Percentiles rank a stretch among this genome's conserved stretches.
Conservation (phyloP, 352 stramenopile species). For the Phytophthora ramorum region DNA sequence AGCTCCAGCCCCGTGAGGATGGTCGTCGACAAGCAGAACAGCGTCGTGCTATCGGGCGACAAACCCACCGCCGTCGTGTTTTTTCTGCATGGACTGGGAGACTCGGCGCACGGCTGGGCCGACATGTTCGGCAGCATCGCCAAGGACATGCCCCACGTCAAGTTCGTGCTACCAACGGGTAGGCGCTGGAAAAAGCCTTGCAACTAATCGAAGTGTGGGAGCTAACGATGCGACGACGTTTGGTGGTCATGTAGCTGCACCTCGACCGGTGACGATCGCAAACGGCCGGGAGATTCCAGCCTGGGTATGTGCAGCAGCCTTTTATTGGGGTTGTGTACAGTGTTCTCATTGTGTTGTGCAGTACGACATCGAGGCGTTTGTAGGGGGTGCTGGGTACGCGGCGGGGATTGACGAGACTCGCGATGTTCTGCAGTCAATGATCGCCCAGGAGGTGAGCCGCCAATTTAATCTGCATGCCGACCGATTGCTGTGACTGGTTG, state of each 20-base stretch:
- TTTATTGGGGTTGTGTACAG: not conserved
- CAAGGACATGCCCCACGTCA: conserved; percentile 68
- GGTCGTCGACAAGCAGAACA: conserved; percentile 44
- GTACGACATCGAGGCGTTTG: conserved; percentile 95
- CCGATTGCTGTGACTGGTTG: no score
- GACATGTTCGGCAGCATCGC: conserved; percentile 59
- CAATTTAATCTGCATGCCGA: not conserved
- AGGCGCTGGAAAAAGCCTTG: not conserved
- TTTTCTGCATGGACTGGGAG: conserved; percentile 92
- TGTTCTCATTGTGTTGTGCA: conserved; percentile 14
- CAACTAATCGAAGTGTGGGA: not conserved
- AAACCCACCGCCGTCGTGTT: conserved; percentile 41
- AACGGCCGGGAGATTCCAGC: conserved; percentile 91
- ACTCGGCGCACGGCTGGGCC: conserved; percentile 88
- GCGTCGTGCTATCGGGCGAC: conserved; percentile 32
- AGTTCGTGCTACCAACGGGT: conserved; percentile 80
- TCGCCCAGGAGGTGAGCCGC: conserved; percentile 65
- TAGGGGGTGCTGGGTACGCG: conserved; percentile 87
- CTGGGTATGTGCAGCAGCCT: conserved; percentile 65
- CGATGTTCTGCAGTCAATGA: conserved; percentile 65
- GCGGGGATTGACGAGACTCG: conserved; percentile 87
- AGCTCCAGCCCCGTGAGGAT: conserved; percentile 19
- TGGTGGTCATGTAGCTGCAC: conserved; percentile 53
- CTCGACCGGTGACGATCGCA: conserved; percentile 93
- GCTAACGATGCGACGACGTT: no score